These are phyloP conservation scores for Fusarium armeniacum DNA, from an alignment of 2,329 filamentous ascomycete species.

Conservation along the genomic window DNA sequence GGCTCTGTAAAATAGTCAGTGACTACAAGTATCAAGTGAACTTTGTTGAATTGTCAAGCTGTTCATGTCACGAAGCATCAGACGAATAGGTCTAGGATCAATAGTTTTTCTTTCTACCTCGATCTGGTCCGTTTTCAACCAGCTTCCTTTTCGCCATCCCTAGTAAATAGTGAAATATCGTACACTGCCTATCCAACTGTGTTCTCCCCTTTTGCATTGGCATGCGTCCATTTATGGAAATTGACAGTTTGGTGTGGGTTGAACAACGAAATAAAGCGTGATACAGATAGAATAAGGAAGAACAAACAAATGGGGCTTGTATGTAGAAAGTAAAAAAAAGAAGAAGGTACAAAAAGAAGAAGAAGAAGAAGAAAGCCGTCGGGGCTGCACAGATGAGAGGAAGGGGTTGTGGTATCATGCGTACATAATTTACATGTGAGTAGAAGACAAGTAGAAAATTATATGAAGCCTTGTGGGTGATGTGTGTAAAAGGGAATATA, in stretches of 20 bases:
- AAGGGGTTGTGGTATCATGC: conserved; percentile 44
- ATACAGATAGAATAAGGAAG: conserved; percentile 12
- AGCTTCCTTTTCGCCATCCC: conserved; percentile 11
- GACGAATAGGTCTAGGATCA: conserved; percentile 13
- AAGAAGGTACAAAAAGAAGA: conserved; percentile 19
- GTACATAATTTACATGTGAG: conserved; percentile 42
- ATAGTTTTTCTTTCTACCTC: conserved; percentile 36
- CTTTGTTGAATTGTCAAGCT: not conserved
- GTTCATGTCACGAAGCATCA: not conserved
- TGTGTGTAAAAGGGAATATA: conserved; percentile 22
- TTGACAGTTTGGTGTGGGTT: conserved; percentile 12
- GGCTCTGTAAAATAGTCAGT: not conserved
- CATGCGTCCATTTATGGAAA: conserved; percentile 16
- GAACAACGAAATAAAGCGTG: conserved; percentile 18
- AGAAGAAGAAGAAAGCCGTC: conserved; percentile 27
- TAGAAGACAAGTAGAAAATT: conserved; percentile 42
- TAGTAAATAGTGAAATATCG: conserved; percentile 17
- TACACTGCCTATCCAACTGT: conserved; percentile 35
- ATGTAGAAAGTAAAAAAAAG: conserved; percentile 29
- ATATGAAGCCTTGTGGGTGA: conserved; percentile 12
- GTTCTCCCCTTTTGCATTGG: conserved; percentile 2
- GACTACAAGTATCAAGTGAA: not conserved
- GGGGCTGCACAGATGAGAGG: conserved; percentile 23
- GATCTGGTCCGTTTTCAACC: conserved; percentile 26
- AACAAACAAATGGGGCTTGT: conserved; percentile 20